Evolutionary conservation across 2,329 filamentous ascomycete genomes (phyloP).

Genomic region (Hypoxylon sp.): DNA sequence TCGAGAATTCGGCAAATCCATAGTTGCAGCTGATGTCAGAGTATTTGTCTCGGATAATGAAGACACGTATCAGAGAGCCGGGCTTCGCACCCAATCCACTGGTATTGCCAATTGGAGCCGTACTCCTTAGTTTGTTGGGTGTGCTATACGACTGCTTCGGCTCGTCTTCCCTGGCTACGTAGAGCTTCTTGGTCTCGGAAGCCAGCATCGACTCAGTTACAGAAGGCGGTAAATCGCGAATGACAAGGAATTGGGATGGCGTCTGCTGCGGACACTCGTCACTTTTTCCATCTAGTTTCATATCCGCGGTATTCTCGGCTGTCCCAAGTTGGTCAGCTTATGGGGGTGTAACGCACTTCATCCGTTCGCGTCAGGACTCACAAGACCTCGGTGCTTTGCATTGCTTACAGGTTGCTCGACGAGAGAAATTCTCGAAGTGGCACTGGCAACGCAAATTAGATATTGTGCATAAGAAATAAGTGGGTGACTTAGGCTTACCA

Average conservation of each 20-base stretch:
- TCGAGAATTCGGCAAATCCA: slow-evolving; percentile 87
- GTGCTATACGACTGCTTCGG: slow-evolving; percentile 61
- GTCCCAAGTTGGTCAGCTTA: slow-evolving; percentile 9
- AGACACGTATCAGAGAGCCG: slow-evolving; percentile 81
- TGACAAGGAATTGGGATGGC: slow-evolving; percentile 81
- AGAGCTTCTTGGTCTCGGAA: slow-evolving; percentile 80
- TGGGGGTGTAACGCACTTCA: too few species aligned
- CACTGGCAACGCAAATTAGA: slow-evolving; percentile 47
- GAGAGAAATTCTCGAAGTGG: slow-evolving; percentile 56
- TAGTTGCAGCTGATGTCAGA: slow-evolving; percentile 83
- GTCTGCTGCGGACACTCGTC: slow-evolving; percentile 65
- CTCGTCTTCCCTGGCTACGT: slow-evolving; percentile 70
- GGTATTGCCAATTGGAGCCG: slow-evolving; percentile 68
- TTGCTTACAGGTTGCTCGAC: slow-evolving; percentile 55
- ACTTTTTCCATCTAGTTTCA: slow-evolving; percentile 63
- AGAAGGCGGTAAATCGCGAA: slow-evolving; percentile 78
- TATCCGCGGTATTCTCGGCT: slow-evolving; percentile 54
- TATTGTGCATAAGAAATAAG: not conserved
- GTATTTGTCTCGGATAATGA: slow-evolving; percentile 80
- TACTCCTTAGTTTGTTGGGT: slow-evolving; percentile 70
- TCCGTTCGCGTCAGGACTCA: slow-evolving; percentile 38
- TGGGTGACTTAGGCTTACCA: slow-evolving; percentile 49
- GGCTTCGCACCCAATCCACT: slow-evolving; percentile 78
- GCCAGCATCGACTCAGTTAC: slow-evolving; percentile 81
- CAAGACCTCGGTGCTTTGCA: slow-evolving; percentile 56